phyloP scores from a whole-genome alignment of 495 filamentous ascomycete species.

The Aspergillus baeticus region DNA sequence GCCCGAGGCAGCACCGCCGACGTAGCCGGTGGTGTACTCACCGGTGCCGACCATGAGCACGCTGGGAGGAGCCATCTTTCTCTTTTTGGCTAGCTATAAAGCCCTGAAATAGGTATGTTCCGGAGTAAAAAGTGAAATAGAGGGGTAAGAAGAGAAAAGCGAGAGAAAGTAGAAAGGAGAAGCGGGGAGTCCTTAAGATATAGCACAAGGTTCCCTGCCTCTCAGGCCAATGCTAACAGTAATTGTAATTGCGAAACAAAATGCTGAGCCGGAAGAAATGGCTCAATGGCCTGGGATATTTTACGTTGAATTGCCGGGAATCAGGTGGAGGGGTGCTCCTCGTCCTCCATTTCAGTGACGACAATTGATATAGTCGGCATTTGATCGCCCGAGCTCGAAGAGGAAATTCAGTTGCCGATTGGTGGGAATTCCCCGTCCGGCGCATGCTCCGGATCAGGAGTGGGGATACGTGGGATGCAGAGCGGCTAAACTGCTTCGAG shows the following conservation, averaged over 20 bases:
- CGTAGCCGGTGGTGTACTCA: slow-evolving; percentile 93
- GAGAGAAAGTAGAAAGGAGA: not conserved
- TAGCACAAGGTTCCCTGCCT: not conserved
- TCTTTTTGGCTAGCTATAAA: not conserved
- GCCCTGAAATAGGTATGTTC: not conserved
- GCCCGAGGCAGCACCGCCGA: slow-evolving; percentile 70
- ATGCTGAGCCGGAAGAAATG: slow-evolving; percentile 1
- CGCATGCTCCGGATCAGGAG: not conserved
- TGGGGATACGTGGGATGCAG: slow-evolving; percentile 9
- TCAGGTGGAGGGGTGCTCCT: not conserved
- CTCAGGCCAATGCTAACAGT: not conserved
- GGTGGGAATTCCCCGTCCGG: slow-evolving; percentile 15
- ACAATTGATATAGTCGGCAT: slow-evolving; percentile 9
- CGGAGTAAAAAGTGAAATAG: not conserved
- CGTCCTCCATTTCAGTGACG: not conserved
- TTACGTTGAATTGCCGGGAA: slow-evolving; percentile 5
- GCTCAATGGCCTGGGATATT: not conserved
- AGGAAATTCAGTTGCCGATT: slow-evolving; percentile 10
- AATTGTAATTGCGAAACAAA: not conserved
- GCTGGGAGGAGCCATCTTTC: slow-evolving; percentile 10
- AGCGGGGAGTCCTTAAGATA: not conserved
- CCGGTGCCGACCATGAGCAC: slow-evolving; percentile 69
- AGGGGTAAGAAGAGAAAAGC: not conserved
- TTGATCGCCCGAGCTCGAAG: slow-evolving; percentile 5
- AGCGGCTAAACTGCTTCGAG: not conserved